phyloP scores from a whole-genome alignment of 805 yeast genomes.

The Metschnikowia arizonensis region DNA sequence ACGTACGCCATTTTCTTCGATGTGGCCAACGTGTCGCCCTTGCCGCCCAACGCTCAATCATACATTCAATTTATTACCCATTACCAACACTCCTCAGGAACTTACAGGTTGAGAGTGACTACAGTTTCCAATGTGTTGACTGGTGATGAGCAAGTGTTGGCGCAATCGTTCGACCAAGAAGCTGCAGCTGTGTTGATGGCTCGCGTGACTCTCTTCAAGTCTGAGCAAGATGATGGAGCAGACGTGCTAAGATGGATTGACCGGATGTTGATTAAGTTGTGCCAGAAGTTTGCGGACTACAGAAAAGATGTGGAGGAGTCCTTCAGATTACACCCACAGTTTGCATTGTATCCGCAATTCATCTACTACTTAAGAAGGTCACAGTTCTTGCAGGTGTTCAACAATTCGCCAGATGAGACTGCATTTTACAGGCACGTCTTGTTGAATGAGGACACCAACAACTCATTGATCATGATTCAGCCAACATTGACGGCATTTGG shows the following conservation, averaged over 20 bases:
- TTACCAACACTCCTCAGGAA: conserved; percentile 94
- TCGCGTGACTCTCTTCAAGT: conserved; percentile 81
- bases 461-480: conserved; percentile 94
- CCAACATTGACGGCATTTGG: conserved; percentile 89
- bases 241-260: conserved; percentile 95
- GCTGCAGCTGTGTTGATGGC: conserved; percentile 96
- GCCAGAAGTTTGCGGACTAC: conserved; percentile 92
- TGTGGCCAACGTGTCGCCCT: conserved; percentile 47
- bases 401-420: conserved; percentile 98
- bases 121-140: conserved; percentile 63
- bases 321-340: conserved; percentile 78
- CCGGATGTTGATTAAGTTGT: conserved; percentile 80
- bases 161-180: conserved; percentile 91
- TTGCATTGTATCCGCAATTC: conserved; percentile 90
- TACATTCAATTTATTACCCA: conserved; percentile 83
- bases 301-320: conserved; percentile 79
- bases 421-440: conserved; percentile 93
- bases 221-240: conserved; percentile 77
- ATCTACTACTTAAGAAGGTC: conserved; percentile 94
- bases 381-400: conserved; percentile 92
- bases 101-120: conserved; percentile 84
- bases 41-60: conserved; percentile 45
- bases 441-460: conserved; percentile 85
- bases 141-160: conserved; percentile 43
- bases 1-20: conserved; percentile 90